phyloP scores from a whole-genome alignment of 495 filamentous ascomycete species.

The Annulohypoxylon moriforme region DNA sequence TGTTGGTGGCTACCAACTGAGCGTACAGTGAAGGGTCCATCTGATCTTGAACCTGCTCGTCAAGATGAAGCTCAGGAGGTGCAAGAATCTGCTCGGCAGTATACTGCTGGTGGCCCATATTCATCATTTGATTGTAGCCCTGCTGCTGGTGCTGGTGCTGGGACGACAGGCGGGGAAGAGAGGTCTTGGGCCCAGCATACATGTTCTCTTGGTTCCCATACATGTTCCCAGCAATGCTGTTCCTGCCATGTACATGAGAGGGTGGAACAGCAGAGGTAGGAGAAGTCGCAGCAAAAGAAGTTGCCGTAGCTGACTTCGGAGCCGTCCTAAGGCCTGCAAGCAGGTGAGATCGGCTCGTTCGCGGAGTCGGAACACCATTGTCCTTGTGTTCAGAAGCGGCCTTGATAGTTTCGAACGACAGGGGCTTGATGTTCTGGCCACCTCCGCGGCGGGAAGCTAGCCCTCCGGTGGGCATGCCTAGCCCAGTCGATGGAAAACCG shows the following conservation, averaged over 20 bases:
- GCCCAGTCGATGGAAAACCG: slow-evolving; percentile 73
- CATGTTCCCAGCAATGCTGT: slow-evolving; percentile 60
- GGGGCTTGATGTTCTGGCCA: slow-evolving; percentile 84
- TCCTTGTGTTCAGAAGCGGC: slow-evolving; percentile 57
- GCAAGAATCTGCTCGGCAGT: slow-evolving; percentile 85
- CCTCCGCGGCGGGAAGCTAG: slow-evolving; percentile 80
- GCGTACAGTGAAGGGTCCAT: slow-evolving; percentile 87
- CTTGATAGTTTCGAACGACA: slow-evolving; percentile 76
- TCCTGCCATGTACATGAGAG: slow-evolving; percentile 53
- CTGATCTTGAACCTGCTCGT: slow-evolving; percentile 70
- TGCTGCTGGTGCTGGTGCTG: slow-evolving; percentile 54
- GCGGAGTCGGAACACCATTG: slow-evolving; percentile 76
- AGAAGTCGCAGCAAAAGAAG: slow-evolving; percentile 68
- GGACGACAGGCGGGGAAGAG: slow-evolving; percentile 55
- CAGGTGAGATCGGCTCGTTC: slow-evolving; percentile 93
- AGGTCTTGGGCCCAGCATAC: slow-evolving; percentile 65
- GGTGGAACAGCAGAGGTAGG: slow-evolving; percentile 65
- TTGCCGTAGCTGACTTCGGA: slow-evolving; percentile 81
- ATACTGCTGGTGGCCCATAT: slow-evolving; percentile 58
- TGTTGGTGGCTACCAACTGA: slow-evolving; percentile 84
- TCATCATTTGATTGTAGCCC: slow-evolving; percentile 45
- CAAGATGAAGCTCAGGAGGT: slow-evolving; percentile 79
- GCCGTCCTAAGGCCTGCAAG: slow-evolving; percentile 93
- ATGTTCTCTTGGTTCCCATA: slow-evolving; percentile 56
- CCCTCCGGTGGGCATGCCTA: slow-evolving; percentile 79